Evolutionary conservation across 306 rosid genomes (phyloP), one percentile per base, ranked within the genome.

Genomic region (Ceratonia siliqua): DNA sequence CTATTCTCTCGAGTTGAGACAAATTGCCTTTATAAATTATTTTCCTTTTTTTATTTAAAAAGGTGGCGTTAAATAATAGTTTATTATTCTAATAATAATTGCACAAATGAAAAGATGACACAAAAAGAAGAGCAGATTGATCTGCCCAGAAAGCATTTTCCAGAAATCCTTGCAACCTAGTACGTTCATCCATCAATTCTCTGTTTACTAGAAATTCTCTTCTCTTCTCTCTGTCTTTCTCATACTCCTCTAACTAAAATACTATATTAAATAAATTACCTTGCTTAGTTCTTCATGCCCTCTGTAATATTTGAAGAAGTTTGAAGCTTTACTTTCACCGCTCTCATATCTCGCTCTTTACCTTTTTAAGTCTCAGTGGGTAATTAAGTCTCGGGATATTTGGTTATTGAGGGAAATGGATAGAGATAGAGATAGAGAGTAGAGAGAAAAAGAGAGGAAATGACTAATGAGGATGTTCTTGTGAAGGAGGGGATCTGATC

Each of bases 161-260:
- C 89, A 85, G 88, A 85, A 84, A 91, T 89, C 82, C 82, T 85
- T 81, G 92, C 88, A 85, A 71, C 80, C 72, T 73, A 52, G 83
- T 82, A 77, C 86, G 74, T 79, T 65, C 71, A 74, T 58, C 81
- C 82, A 69, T 69, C 77, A 35, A 54, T 63, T 53, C 69, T 61
- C 61, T 67, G 50, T 72, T 78, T 67, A 82, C 85, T 68, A 73
- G 77, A 82, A 68, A 73, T 82, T 81, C 85, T 81, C 81, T 62
- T 71, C 71, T 32, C 62, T 52, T 46, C 27, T 14, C 7, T 32
- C 15, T 22, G 15, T 8, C 9, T 25, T 38, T 49, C 14, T 25
- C 17, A 25, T 2, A 25, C 57, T 30, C 27, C 64, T 20, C 20
- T 71, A 70, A 35, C 9, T 38, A 33, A 15, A 76, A 62, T 55